Conservation (phyloP, 2,329 filamentous ascomycete genomes). For the Venturia asperata region DNA sequence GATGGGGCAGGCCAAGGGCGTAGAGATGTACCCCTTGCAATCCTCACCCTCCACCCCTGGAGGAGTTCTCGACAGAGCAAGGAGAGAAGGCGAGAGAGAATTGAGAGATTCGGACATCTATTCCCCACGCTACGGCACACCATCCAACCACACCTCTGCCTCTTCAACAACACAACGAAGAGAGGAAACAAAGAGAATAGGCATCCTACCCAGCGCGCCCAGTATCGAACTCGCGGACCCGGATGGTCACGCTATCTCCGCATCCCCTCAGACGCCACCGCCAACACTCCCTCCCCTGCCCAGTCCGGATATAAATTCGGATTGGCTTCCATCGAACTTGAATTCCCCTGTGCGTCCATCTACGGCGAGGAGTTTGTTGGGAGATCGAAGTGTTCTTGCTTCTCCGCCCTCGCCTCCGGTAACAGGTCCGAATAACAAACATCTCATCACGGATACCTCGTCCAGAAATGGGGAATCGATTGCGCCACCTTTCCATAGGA, state of each 20-base stretch:
- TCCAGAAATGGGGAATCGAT: neutral
- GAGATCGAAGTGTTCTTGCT: too few relatives aligned
- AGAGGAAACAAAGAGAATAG: neutral
- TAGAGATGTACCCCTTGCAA: neutral
- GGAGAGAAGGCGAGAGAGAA: neutral
- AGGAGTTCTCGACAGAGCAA: neutral
- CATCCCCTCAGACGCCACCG: neutral
- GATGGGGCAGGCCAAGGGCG: neutral
- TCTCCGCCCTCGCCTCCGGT: neutral
- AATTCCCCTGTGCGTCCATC: neutral
- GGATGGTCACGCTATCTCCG: neutral
- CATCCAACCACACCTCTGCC: neutral
- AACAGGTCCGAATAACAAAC: neutral
- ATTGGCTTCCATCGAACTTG: neutral
- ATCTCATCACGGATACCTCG: neutral
- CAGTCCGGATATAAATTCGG: neutral
- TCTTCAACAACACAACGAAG: neutral
- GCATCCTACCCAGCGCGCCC: neutral
- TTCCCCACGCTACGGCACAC: neutral
- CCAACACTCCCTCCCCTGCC: neutral
- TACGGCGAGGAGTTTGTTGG: neutral
- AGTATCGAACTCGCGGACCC: neutral
- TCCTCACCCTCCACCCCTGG: too few relatives aligned
- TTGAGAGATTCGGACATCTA: conserved; percentile 1
- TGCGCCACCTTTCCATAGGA: neutral